phyloP scores from a whole-genome alignment of 345 rosid genomes.

The Conringia planisiliqua region DNA sequence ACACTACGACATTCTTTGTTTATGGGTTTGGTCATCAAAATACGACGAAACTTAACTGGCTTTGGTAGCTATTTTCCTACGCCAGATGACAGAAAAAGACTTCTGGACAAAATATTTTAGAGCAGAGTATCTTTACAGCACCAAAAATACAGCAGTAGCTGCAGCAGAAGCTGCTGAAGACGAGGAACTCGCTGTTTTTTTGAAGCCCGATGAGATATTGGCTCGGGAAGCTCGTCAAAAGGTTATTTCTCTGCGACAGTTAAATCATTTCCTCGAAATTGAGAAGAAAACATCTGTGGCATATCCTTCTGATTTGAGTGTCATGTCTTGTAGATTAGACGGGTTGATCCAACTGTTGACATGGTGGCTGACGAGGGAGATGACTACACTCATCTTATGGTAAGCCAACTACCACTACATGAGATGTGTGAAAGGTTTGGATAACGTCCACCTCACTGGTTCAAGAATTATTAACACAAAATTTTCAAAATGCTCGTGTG shows the following conservation, averaged over 20 bases:
- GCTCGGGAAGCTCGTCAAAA: constrained; percentile 71
- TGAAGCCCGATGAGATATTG: constrained; percentile 86
- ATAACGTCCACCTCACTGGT: not conserved
- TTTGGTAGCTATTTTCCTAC: constrained; percentile 9
- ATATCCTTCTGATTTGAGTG: constrained; percentile 1
- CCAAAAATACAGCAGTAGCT: constrained; percentile 65
- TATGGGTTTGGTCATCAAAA: constrained; percentile 4
- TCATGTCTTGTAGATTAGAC: constrained; percentile 57
- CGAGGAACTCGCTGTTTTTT: constrained; percentile 87
- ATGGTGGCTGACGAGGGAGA: constrained; percentile 96
- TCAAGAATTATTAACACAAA: not conserved
- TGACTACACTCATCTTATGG: constrained; percentile 91
- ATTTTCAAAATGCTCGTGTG: not conserved
- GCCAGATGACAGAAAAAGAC: constrained; percentile 83
- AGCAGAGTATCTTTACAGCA: constrained; percentile 86
- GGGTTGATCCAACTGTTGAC: constrained; percentile 92
- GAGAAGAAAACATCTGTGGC: not conserved
- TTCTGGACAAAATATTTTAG: constrained; percentile 96
- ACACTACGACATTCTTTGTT: constrained; percentile 9
- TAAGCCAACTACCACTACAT: constrained; percentile 29
- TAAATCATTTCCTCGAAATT: not conserved
- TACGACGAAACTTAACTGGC: not conserved
- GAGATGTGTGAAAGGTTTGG: not conserved
- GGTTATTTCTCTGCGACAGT: constrained; percentile 41
- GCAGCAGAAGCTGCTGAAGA: constrained; percentile 99